Base-by-base conservation (phyloP, 345 rosid genomes). In the Theobroma cacao region DNA sequence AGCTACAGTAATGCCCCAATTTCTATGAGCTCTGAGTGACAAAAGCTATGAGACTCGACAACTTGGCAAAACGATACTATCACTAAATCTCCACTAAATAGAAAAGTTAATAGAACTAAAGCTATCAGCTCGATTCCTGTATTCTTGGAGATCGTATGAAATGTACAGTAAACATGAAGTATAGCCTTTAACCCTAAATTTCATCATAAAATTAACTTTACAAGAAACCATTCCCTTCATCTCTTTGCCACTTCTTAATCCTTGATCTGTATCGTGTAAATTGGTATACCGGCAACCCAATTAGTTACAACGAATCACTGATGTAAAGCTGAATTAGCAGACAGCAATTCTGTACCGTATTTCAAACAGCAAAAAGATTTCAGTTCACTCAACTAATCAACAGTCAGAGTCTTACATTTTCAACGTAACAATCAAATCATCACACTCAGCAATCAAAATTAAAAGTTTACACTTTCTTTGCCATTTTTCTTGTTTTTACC, bases 401-500 rank as follows among this genome's bases (percentile, higher is more conserved):
- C 36, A 17, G 56, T 47, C 74, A 26, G 45, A 47, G 74, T 48
- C 59, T 1, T 18, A 48, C 63, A 72, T 72, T 53, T 52, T 53
- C 64, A 36, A 53, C 48, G 22, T 12, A 52, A 33, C 31, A 33
- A 11, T 31, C 17, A 55, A 34, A 56, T 36, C 76, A 73, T 11
- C 61, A 52, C 1, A 52, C 18, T 30, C 75, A 50, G 17, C 13
- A 50, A 31, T 34, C 62, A 72, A 53, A 53, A 52, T 33, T 11
- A 43, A 10, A 60, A 41, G 6, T 43, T 3, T 33, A 22, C 33
- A 11, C 26, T 30, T 3, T 15, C 28, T 9, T 4, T 20, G 9
- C 0, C 41, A 38, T 4, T 26, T 4, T 28, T 2, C 3, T 9
- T 17, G 22, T 12, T 17, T 24, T 41, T 47, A 91, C 91, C 91